Percentiles rank a stretch among this genome's conserved stretches.
These are phyloP conservation scores for Dacryopinax primogenitus DNA, from an alignment of 768 basidiomycete genomes.

Conservation along the genomic window DNA sequence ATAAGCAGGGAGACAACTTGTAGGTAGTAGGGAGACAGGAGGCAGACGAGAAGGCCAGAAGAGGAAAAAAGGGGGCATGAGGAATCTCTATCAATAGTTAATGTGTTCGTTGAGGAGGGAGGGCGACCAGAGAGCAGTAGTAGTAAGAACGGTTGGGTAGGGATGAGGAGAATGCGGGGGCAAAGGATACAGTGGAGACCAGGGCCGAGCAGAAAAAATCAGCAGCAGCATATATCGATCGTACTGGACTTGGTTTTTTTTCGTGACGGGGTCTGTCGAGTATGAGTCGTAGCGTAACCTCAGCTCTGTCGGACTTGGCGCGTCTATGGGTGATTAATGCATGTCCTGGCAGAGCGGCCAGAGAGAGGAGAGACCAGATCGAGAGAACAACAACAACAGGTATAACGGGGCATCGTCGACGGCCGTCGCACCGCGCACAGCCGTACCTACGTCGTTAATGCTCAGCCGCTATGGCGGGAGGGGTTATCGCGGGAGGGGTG, in stretches of 20 bases:
- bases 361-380: background rate
- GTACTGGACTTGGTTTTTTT: background rate
- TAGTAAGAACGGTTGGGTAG: background rate
- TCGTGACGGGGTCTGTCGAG: constrained; percentile 1
- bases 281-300: background rate
- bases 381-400: background rate
- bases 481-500: background rate
- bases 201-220: background rate
- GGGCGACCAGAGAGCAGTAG: background rate
- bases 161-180: background rate
- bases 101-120: background rate
- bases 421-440: background rate
- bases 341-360: background rate
- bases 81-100: background rate
- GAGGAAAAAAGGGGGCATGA: background rate
- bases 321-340: constrained; percentile 7
- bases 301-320: background rate
- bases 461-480: too few relatives aligned
- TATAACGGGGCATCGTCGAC: background rate
- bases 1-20: background rate
- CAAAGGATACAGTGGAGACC: constrained; percentile 6
- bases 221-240: background rate
- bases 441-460: background rate
- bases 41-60: background rate
- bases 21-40: background rate